A percentile compares a stretch with the other conserved stretches of the same genome.
phyloP scores from a whole-genome alignment of 1,284 basidiomycete genomes.

The Pascua guehoae region DNA sequence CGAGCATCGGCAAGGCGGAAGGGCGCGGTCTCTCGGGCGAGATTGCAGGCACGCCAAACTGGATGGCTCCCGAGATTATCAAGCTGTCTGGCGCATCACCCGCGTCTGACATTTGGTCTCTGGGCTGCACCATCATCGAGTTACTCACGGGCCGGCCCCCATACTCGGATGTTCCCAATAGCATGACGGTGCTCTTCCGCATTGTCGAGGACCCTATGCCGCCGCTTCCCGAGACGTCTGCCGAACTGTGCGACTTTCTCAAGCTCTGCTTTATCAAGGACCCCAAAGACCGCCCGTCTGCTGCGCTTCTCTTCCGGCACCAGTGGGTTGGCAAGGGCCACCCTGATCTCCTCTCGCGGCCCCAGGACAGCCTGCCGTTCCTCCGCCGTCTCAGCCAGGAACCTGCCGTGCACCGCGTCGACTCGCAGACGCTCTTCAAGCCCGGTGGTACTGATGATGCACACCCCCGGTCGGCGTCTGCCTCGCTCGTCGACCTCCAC shows the following conservation, averaged over 20 bases:
- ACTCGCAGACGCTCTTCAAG: conserved; percentile 51
- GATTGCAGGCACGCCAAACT: conserved; percentile 89
- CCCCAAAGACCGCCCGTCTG: conserved; percentile 71
- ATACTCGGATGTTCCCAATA: conserved; percentile 78
- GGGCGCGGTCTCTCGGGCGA: conserved; percentile 24
- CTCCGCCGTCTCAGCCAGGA: conserved; percentile 74
- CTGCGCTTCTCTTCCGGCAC: conserved; percentile 79
- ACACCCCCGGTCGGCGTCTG: conserved; percentile 8
- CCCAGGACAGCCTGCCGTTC: conserved; percentile 91
- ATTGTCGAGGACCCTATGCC: conserved; percentile 90
- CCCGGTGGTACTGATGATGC: background rate
- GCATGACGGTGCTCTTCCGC: conserved; percentile 92
- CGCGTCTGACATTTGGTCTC: conserved; percentile 71
- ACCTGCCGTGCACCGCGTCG: conserved; percentile 66
- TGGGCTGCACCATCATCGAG: conserved; percentile 91
- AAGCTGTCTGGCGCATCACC: conserved; percentile 61
- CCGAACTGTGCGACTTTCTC: conserved; percentile 71
- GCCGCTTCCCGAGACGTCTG: conserved; percentile 74
- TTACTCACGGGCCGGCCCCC: conserved; percentile 86
- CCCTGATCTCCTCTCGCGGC: conserved; percentile 50
- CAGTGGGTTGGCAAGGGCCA: conserved; percentile 63
- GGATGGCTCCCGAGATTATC: conserved; percentile 96
- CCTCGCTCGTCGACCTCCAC: conserved; percentile 14
- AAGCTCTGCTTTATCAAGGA: conserved; percentile 83
- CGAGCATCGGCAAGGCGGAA: conserved; percentile 27